Evolutionary conservation across 2,329 filamentous ascomycete genomes (phyloP), one percentile per base, ranked within the genome.

Genomic region (Laburnicola sp.): DNA sequence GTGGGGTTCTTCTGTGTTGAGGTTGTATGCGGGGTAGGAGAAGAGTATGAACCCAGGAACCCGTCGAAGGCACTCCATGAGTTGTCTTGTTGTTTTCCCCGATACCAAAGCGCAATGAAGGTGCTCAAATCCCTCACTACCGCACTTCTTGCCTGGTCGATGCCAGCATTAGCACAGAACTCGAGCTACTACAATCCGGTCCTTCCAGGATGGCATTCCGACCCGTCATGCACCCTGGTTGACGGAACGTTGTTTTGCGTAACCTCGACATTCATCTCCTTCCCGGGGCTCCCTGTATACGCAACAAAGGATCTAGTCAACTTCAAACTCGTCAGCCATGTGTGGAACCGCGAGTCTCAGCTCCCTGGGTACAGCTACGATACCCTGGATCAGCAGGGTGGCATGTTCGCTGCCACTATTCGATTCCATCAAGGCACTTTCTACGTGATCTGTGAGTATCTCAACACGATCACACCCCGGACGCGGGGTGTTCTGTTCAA

Each of bases 341-440:
- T 51, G 6, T 56, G 55, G 38, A 62, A 55, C 30, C 59, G 57
- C 8, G 53, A 55, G 27, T 45, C 46, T 9, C 60, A 65, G n/a
- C 42, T 63, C 3, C 52, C 56, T 2, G 50, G 42, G 2, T 54
- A 54, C 23, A 58, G 52, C 37, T 63, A 30, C 36, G 43, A 23
- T 28, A 54, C 53, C 6, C 40, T 26, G 9, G 48, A 37, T 7
- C 56, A 62, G 22, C 47, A 55, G 32, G 44, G 55, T 34, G 63
- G 63, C 25, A 63, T 65, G 37, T 66, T 50, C 22, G 64, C 64
- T 3, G 52, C 60, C 2, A 65, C 64, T 1, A 51, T 64, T 10
- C 55, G 62, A 3, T 47, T 72, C 45, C 58, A 60, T 21, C 16
- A 62, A n/a, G 60, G 58, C 10, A 50, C 35, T 1, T 59, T 65